A percentile compares a stretch with the other conserved stretches of the same genome.
Conservation (phyloP, 306 rosid genomes). For the Luffa acutangula region DNA sequence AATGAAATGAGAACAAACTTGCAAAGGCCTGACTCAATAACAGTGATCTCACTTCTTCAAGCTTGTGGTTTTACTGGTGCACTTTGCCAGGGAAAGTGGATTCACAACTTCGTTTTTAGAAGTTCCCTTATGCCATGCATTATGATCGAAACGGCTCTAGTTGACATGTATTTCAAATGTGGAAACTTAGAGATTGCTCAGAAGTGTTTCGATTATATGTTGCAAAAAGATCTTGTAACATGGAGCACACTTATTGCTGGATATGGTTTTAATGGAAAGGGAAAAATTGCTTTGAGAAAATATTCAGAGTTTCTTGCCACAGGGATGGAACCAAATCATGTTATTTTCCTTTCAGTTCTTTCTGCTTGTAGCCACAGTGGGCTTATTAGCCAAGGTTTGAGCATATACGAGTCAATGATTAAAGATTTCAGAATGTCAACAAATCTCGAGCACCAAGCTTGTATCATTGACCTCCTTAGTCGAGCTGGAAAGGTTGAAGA, state of each 20-base stretch:
- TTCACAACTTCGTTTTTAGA: constrained; percentile 11
- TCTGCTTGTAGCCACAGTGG: constrained; percentile 17
- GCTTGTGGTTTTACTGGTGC: constrained; percentile 11
- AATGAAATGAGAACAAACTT: constrained; percentile 10
- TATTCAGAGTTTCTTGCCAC: constrained; percentile 11
- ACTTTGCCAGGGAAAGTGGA: constrained; percentile 10
- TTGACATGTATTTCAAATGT: constrained; percentile 18
- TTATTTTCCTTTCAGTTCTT: constrained; percentile 14
- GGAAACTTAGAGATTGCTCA: constrained; percentile 9
- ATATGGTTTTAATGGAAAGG: constrained; percentile 14
- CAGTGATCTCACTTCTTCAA: constrained; percentile 17
- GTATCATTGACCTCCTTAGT: constrained; percentile 14
- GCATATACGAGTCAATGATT: constrained; percentile 8
- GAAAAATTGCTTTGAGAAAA: constrained; percentile 6
- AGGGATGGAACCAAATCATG: constrained; percentile 12
- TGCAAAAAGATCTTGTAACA: constrained; percentile 2
- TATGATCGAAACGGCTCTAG: constrained; percentile 14
- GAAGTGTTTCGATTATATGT: constrained; percentile 11
- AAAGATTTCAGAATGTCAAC: neutral
- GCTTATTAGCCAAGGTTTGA: constrained; percentile 9
- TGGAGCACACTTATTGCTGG: constrained; percentile 16
- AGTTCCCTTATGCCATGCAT: constrained; percentile 12
- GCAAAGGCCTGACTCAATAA: constrained; percentile 16
- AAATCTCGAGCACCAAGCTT: constrained; percentile 11
- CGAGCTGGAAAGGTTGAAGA: constrained; percentile 16